Base-by-base conservation (phyloP, 2,329 filamentous ascomycete genomes). In the Mycosphaerella arachidis region DNA sequence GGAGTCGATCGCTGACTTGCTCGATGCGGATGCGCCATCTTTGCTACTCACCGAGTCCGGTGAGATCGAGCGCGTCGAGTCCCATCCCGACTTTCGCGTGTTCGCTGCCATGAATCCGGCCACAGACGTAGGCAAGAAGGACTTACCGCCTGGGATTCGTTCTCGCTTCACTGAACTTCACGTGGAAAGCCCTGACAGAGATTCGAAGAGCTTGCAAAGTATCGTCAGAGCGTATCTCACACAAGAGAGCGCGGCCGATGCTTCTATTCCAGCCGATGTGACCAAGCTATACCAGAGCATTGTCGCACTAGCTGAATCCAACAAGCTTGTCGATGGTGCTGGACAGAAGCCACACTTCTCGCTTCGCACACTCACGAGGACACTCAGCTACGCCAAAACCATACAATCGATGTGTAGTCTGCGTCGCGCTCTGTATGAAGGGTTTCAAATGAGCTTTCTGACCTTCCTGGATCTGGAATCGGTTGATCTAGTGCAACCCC, bases 51-150 rank as follows among this genome's bases (percentile, higher is more conserved):
- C 92, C 0, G 94, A 99, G 77, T 94, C 92, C 43, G 94, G 94
- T 40, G 92, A 94, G 67, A 91, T 96, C 48, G 91, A 97, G 74
- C 86, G 92, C 65, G 87, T 99, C 37, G 83, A 87, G 62, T 94
- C 92, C 0, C 93, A 99, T 74, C 88, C 91, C 0, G 87, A 96
- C 65, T 99, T 99, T 74, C 87, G 94, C 43, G 90, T 99, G 13
- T 99, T 99, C 71, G 95, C 91, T 55, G 94, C 95, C 30, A 99
- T 99, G 94, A 99, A 99, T 71, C 94, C 94, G 31, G 94, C 94
- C 5, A 99, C 94, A 3, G 94, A 99, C 77, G 87, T 97, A 58
- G 94, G 95, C 62, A 99, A 99, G 77, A 88, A 93, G 58, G 94
- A 99, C 74, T 79, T 99, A 16, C 92, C 93, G 0, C 86, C 90